Evolutionary conservation across 352 stramenopile genomes (phyloP).

Genomic region (Phytophthora cryptogea): DNA sequence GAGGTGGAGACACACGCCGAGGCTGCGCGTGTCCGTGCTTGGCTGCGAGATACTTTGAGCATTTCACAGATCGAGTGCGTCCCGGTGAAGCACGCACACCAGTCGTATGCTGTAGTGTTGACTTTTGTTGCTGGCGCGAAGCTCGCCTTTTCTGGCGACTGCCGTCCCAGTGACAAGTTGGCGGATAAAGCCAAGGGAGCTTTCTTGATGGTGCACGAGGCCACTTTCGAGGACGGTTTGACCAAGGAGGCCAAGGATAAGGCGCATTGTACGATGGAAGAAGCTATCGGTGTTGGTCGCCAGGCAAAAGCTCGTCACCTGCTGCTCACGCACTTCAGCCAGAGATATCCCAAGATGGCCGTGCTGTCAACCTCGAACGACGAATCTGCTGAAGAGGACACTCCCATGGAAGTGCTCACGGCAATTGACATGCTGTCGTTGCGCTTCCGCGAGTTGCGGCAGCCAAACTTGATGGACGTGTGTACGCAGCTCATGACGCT

Average conservation of each 20-base stretch:
- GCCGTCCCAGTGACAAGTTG: conserved; percentile 83
- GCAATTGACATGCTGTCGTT: conserved; percentile 82
- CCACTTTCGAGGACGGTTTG: conserved; percentile 97
- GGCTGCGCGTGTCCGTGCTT: conserved; percentile 42
- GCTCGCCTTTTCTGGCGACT: conserved; percentile 95
- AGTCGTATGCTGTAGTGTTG: conserved; percentile 92
- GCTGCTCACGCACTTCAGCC: conserved; percentile 97
- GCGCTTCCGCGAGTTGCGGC: conserved; percentile 62
- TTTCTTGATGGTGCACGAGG: conserved; percentile 97
- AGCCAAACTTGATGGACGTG: conserved; percentile 67
- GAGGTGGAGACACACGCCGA: conserved; percentile 34
- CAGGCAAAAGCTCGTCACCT: conserved; percentile 81
- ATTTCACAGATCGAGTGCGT: conserved; percentile 69
- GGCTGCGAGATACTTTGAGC: conserved; percentile 43
- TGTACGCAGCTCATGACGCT: conserved; percentile 60
- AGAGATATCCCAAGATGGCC: conserved; percentile 84
- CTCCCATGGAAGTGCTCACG: conserved; percentile 53
- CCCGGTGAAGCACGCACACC: conserved; percentile 87
- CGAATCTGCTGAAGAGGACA: conserved; percentile 9
- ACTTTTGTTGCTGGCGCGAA: conserved; percentile 71
- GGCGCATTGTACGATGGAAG: conserved; percentile 93
- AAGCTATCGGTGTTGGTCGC: conserved; percentile 89
- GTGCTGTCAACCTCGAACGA: conserved; percentile 36
- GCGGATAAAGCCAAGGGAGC: conserved; percentile 56
- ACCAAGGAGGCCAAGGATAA: conserved; percentile 93